Percentiles rank a stretch among this genome's conserved stretches.
These are phyloP conservation scores for Xylariomycetidae sp. DNA, from an alignment of 2,329 filamentous ascomycete species.

Conservation along the genomic window DNA sequence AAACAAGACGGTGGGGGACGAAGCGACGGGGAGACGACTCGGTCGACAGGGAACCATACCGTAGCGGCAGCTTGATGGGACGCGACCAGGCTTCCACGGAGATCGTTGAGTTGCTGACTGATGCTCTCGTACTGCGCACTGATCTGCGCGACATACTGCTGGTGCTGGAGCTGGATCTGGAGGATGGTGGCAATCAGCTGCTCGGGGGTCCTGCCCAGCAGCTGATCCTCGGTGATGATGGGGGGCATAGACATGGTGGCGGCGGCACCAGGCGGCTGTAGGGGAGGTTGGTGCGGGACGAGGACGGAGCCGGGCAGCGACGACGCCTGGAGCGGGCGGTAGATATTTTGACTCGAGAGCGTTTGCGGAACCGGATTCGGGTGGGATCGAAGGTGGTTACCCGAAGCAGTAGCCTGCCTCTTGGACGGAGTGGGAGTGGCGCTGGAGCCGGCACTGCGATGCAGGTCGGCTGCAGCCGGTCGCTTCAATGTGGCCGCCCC, in stretches of 20 bases:
- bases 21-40: conserved; percentile 7
- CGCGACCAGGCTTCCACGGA: conserved; percentile 25
- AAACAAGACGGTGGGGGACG: neutral
- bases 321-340: conserved; percentile 4
- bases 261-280: conserved; percentile 17
- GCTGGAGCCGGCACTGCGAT: conserved; percentile 26
- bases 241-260: conserved; percentile 16
- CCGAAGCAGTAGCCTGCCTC: conserved; percentile 24
- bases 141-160: conserved; percentile 27
- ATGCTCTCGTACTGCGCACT: conserved; percentile 28
- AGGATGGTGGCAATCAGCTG: conserved; percentile 30
- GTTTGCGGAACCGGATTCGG: conserved; percentile 13
- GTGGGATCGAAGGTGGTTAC: conserved; percentile 13
- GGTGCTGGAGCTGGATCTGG: conserved; percentile 28
- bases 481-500: conserved; percentile 24
- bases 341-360: conserved; percentile 1
- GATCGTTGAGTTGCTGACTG: conserved; percentile 27
- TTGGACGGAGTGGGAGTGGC: conserved; percentile 27
- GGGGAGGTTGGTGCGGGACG: conserved; percentile 12
- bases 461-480: conserved; percentile 29
- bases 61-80: conserved; percentile 26
- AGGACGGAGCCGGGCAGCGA: conserved; percentile 5
- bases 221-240: conserved; percentile 26
- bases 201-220: conserved; percentile 26
- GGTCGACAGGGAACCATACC: no score